These are phyloP conservation scores for Candida germanica DNA, from an alignment of 805 yeast species.

Conservation along the genomic window DNA sequence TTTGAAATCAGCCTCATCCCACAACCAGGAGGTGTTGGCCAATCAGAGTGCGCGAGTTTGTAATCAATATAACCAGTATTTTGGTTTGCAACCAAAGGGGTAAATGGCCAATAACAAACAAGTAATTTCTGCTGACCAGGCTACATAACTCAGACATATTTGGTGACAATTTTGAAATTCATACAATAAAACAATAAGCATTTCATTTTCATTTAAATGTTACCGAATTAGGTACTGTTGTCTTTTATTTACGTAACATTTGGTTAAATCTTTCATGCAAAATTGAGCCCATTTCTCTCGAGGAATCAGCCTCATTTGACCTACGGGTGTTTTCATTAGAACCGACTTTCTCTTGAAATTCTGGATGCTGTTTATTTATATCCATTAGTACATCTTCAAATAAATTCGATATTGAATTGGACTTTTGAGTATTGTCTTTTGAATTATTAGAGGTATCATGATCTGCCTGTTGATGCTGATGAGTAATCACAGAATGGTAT, in stretches of 20 bases:
- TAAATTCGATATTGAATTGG: slow-evolving; percentile 30
- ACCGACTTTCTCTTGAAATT: background rate
- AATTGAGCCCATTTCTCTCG: slow-evolving; percentile 14
- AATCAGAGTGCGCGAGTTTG: slow-evolving; percentile 5
- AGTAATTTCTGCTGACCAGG: background rate
- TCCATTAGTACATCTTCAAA: slow-evolving; percentile 27
- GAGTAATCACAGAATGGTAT: slow-evolving; percentile 25
- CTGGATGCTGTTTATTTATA: slow-evolving; percentile 9
- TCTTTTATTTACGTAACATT: slow-evolving; percentile 5
- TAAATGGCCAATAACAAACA: slow-evolving; percentile 2
- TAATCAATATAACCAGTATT: slow-evolving; percentile 2
- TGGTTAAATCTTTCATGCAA: slow-evolving; percentile 13
- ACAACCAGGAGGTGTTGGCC: background rate
- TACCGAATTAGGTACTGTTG: too few relatives aligned
- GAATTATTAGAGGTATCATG: slow-evolving; percentile 1
- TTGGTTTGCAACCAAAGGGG: slow-evolving; percentile 3
- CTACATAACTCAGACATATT: too few relatives aligned
- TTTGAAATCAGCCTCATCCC: background rate
- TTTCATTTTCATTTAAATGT: background rate
- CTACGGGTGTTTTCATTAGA: slow-evolving; percentile 5
- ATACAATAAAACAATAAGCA: too few relatives aligned
- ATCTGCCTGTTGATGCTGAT: slow-evolving; percentile 7
- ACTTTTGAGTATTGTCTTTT: slow-evolving; percentile 10
- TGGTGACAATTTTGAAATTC: too few relatives aligned
- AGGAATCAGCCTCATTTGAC: slow-evolving; percentile 7